Evolutionary conservation across 306 rosid genomes (phyloP).

Genomic region (Purshia tridentata): DNA sequence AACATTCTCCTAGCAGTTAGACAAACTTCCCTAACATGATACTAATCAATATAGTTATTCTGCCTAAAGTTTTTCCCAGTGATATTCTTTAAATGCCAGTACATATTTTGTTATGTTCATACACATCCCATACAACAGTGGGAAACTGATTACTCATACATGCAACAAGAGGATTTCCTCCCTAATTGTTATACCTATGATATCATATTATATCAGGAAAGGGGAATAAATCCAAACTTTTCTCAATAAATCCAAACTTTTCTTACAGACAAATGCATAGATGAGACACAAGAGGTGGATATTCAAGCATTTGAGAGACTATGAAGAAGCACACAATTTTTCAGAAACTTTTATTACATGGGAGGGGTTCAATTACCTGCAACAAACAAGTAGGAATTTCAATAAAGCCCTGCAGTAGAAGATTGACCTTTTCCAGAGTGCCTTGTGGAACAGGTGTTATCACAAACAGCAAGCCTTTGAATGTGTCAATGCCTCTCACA

Average conservation of each 20-base stretch:
- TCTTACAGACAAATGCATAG: background rate
- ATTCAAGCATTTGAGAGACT: background rate
- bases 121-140: constrained; percentile 5
- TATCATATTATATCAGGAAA: constrained; percentile 19
- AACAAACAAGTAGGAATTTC: constrained; percentile 79
- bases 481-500: constrained; percentile 80
- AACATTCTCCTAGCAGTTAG: background rate
- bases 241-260: background rate
- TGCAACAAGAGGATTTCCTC: background rate
- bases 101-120: background rate
- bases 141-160: background rate
- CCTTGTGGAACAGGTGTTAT: constrained; percentile 79
- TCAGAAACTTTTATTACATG: constrained; percentile 3
- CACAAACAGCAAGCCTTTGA: constrained; percentile 68
- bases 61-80: too few species aligned
- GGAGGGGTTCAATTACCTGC: constrained; percentile 52
- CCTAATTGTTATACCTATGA: constrained; percentile 2
- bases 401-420: constrained; percentile 73
- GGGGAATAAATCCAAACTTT: constrained; percentile 6
- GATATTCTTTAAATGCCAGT: too few species aligned
- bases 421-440: constrained; percentile 73
- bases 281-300: background rate
- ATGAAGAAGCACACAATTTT: constrained; percentile 6
- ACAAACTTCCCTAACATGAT: background rate
- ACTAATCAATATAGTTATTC: background rate